A percentile compares a stretch with the other conserved stretches of the same genome.
These are phyloP conservation scores for Ilyonectria robusta DNA, from an alignment of 2,329 filamentous ascomycete genomes.

Conservation along the genomic window DNA sequence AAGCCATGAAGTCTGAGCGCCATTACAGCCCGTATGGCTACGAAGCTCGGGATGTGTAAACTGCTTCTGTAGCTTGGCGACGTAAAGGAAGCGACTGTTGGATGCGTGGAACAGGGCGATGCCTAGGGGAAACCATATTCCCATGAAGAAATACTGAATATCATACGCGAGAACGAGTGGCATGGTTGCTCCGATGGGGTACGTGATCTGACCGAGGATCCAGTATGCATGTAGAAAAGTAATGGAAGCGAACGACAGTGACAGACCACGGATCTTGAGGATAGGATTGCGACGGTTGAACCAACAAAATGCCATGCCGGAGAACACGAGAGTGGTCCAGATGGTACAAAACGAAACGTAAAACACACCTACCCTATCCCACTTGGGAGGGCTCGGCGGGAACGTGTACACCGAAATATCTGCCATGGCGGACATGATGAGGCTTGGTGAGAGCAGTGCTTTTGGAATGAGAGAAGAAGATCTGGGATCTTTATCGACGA, in stretches of 20 bases:
- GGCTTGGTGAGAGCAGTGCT: no score
- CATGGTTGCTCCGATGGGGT: constrained; percentile 53
- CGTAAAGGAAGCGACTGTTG: constrained; percentile 71
- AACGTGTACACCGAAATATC: background rate
- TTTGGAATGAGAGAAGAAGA: background rate
- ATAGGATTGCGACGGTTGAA: constrained; percentile 54
- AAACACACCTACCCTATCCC: constrained; percentile 22
- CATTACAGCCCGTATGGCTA: background rate
- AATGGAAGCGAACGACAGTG: constrained; percentile 57
- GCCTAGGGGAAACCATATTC: constrained; percentile 73
- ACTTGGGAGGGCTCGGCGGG: constrained; percentile 9
- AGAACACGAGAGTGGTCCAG: constrained; percentile 28
- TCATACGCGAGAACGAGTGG: constrained; percentile 60
- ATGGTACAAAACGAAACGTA: constrained; percentile 19
- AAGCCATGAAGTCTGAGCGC: constrained; percentile 34
- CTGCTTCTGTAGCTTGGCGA: constrained; percentile 65
- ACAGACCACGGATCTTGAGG: constrained; percentile 57
- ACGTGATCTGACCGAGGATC: constrained; percentile 56
- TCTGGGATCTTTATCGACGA: background rate
- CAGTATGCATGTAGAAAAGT: constrained; percentile 58
- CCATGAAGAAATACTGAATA: constrained; percentile 74
- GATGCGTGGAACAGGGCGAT: constrained; percentile 77
- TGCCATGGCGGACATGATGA: no score
- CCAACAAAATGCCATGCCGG: constrained; percentile 58
- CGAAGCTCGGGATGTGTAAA: constrained; percentile 36